Evolutionary conservation across 2,329 filamentous ascomycete genomes (phyloP).

Genomic region (Monilinia fructicola): DNA sequence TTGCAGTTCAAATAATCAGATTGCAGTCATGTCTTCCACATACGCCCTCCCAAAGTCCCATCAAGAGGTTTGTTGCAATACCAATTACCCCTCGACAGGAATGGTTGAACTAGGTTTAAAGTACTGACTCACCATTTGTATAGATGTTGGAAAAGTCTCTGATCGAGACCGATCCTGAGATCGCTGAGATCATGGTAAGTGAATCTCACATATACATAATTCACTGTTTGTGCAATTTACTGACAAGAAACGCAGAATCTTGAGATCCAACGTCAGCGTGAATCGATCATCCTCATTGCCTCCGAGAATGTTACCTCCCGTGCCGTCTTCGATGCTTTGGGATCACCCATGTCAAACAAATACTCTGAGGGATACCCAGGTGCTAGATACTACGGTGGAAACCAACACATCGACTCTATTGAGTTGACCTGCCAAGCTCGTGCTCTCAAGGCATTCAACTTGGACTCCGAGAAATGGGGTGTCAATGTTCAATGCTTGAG

Average conservation of each 20-base stretch:
- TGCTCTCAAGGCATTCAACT: conserved; percentile 86
- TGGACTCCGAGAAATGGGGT: conserved; percentile 88
- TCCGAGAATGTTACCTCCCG: conserved; percentile 99
- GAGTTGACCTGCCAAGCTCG: conserved; percentile 93
- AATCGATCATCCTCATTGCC: conserved; percentile 98
- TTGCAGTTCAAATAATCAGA: not conserved
- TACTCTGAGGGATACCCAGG: conserved; percentile 99
- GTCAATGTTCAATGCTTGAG: conserved; percentile 96
- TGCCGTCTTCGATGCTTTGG: conserved; percentile 95
- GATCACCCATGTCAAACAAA: conserved; percentile 96
- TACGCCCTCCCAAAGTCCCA: conserved; percentile 67
- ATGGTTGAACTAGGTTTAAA: not conserved
- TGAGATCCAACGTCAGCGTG: conserved; percentile 94
- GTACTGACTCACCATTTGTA: conserved; percentile 34
- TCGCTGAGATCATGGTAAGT: conserved; percentile 92
- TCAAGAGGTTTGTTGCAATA: conserved; percentile 56
- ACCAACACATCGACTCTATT: conserved; percentile 97
- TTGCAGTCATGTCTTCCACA: conserved; percentile 34
- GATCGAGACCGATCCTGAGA: conserved; percentile 86
- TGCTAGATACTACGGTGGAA: conserved; percentile 97
- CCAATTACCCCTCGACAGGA: not conserved
- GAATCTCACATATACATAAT: conserved; percentile 7
- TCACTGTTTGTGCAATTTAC: conserved; percentile 3
- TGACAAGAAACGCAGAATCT: conserved; percentile 59
- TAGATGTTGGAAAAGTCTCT: conserved; percentile 97